These are phyloP conservation scores for Candida pini DNA, from an alignment of 805 yeast genomes.

Conservation along the genomic window DNA sequence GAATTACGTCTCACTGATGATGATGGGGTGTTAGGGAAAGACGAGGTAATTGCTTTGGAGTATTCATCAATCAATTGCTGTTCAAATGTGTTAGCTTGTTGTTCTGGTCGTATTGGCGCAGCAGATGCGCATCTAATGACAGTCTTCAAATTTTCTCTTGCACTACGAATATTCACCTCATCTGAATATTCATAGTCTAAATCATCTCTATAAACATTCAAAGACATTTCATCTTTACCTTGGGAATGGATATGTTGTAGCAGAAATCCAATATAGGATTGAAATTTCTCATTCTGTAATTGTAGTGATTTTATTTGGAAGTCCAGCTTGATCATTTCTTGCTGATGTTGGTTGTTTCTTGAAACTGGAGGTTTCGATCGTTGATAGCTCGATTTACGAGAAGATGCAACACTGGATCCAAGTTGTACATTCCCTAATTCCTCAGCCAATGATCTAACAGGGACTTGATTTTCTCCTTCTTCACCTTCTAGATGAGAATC, in stretches of 20 bases:
- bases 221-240: conserved; percentile 20
- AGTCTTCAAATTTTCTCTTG: conserved; percentile 36
- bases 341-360: conserved; percentile 27
- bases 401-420: conserved; percentile 1
- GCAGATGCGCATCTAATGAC: conserved; percentile 31
- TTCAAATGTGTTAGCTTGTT: neutral
- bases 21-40: neutral
- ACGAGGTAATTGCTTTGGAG: neutral
- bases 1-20: conserved; percentile 8
- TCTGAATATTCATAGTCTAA: conserved; percentile 44
- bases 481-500: neutral
- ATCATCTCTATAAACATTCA: conserved; percentile 12
- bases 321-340: conserved; percentile 45
- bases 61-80: conserved; percentile 3
- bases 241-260: conserved; percentile 35
- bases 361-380: conserved; percentile 15
- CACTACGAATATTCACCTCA: conserved; percentile 44
- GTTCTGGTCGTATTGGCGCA: conserved; percentile 22
- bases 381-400: conserved; percentile 16
- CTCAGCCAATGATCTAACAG: conserved; percentile 4
- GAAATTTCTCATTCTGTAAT: conserved; percentile 50
- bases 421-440: conserved; percentile 13
- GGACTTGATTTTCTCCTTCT: neutral
- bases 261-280: conserved; percentile 53
- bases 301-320: conserved; percentile 50